phyloP scores from a whole-genome alignment of 139 green algal species.

The Closterium sp. region DNA sequence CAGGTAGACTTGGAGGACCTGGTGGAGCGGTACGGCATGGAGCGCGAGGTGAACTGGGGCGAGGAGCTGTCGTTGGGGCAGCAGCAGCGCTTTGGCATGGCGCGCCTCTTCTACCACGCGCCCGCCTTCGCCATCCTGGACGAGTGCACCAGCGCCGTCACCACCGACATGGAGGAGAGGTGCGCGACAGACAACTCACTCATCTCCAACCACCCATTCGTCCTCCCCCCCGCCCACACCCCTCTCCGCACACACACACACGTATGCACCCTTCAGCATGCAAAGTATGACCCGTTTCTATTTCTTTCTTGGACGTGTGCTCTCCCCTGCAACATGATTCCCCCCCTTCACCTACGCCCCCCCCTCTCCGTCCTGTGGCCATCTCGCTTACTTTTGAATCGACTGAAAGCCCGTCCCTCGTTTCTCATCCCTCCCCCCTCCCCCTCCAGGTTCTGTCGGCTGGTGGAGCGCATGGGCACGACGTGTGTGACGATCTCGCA shows the following conservation, averaged over 20 bases:
- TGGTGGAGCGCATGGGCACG: slow-evolving; percentile 57
- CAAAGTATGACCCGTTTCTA: too few relatives aligned
- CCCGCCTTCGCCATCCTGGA: slow-evolving; percentile 76
- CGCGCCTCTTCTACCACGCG: slow-evolving; percentile 72
- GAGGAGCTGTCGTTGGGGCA: slow-evolving; percentile 70
- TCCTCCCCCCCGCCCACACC: too few relatives aligned
- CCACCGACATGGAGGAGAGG: slow-evolving; percentile 70
- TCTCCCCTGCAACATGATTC: too few relatives aligned
- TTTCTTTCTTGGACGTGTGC: too few relatives aligned
- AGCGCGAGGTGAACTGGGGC: slow-evolving; percentile 56
- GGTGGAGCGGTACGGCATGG: neutral
- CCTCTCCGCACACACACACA: neutral
- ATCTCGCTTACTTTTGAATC: too few relatives aligned
- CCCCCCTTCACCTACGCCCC: too few relatives aligned
- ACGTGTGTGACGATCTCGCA: slow-evolving; percentile 81
- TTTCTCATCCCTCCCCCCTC: too few relatives aligned
- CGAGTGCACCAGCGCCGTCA: slow-evolving; percentile 77
- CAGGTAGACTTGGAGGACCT: slow-evolving; percentile 64
- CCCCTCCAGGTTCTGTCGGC: neutral
- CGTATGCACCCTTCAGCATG: too few relatives aligned
- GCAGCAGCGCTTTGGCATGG: slow-evolving; percentile 72
- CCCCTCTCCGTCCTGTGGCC: too few relatives aligned
- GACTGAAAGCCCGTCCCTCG: too few relatives aligned
- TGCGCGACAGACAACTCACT: too few relatives aligned
- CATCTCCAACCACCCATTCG: too few relatives aligned